phyloP scores from a whole-genome alignment of 2,329 filamentous ascomycete genomes.

The Penicillium rolfsii region DNA sequence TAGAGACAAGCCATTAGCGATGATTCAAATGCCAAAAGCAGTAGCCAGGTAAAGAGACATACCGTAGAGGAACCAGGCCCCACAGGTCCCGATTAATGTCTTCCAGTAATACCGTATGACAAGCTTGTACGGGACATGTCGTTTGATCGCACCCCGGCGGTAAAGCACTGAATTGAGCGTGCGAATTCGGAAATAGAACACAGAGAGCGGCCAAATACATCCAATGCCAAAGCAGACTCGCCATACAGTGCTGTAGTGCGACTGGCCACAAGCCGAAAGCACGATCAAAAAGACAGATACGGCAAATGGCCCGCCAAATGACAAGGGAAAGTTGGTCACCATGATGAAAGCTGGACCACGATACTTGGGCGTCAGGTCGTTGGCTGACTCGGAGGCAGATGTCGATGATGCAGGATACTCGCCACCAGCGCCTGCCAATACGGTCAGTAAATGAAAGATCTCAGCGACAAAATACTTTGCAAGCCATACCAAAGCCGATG shows the following conservation, averaged over 20 bases:
- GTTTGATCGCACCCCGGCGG: slow-evolving; percentile 58
- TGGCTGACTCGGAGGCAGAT: slow-evolving; percentile 53
- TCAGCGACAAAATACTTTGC: background rate
- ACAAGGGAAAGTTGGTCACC: slow-evolving; percentile 51
- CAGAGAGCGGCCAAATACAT: slow-evolving; percentile 54
- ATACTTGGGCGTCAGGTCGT: slow-evolving; percentile 47
- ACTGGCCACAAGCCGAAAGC: slow-evolving; percentile 41
- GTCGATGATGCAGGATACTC: slow-evolving; percentile 56
- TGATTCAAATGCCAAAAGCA: background rate
- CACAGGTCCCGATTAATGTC: slow-evolving; percentile 56
- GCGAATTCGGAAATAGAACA: slow-evolving; percentile 61
- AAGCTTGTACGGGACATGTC: slow-evolving; percentile 54
- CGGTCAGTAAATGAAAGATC: background rate
- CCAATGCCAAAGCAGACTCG: slow-evolving; percentile 56
- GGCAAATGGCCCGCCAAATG: slow-evolving; percentile 47
- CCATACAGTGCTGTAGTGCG: slow-evolving; percentile 51
- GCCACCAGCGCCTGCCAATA: slow-evolving; percentile 41
- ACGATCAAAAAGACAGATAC: slow-evolving; percentile 55
- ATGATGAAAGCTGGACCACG: slow-evolving; percentile 52
- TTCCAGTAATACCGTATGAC: slow-evolving; percentile 60
- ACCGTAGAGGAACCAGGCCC: slow-evolving; percentile 60
- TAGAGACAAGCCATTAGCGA: background rate
- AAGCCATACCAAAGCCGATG: slow-evolving; percentile 48
- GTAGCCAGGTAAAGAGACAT: background rate
- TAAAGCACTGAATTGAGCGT: slow-evolving; percentile 58